Percentiles rank a stretch among this genome's conserved stretches.
Evolutionary conservation across 2,329 filamentous ascomycete genomes (phyloP).

Genomic region (Clarireedia monteithiana): DNA sequence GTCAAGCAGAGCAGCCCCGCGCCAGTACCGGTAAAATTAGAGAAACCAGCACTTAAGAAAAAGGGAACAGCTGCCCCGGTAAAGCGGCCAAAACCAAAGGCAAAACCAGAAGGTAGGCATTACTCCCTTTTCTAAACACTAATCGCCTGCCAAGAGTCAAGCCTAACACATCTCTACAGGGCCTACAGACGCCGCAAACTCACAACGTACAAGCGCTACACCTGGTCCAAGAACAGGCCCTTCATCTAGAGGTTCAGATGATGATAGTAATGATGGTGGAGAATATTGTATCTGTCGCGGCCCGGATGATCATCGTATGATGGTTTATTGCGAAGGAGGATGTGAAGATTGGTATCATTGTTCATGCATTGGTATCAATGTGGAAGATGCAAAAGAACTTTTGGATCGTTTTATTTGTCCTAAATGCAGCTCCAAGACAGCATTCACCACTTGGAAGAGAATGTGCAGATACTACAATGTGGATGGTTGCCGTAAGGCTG

Average conservation of each 20-base stretch:
- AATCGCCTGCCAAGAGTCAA: no score
- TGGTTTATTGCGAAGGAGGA: conserved; percentile 28
- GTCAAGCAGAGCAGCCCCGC: conserved; percentile 17
- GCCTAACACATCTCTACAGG: background rate
- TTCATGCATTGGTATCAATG: conserved; percentile 25
- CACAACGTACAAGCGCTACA: conserved; percentile 13
- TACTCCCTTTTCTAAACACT: background rate
- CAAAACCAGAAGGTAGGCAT: conserved; percentile 22
- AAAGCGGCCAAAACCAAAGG: conserved; percentile 17
- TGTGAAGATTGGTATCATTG: conserved; percentile 30
- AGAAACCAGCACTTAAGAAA: conserved; percentile 21
- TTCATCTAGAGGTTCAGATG: conserved; percentile 12
- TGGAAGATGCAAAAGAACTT: conserved; percentile 24
- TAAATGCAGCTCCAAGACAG: conserved; percentile 20
- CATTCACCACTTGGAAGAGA: conserved; percentile 27
- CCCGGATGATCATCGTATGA: conserved; percentile 29
- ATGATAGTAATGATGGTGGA: conserved; percentile 26
- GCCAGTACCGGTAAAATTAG: conserved; percentile 14
- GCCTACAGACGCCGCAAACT: conserved; percentile 9
- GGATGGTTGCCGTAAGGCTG: conserved; percentile 23
- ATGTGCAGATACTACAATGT: conserved; percentile 26
- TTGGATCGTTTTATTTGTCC: conserved; percentile 28
- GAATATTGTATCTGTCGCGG: conserved; percentile 29
- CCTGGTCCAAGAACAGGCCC: conserved; percentile 7
- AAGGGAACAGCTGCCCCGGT: conserved; percentile 20